Percentiles rank a stretch among this genome's conserved stretches.
These are phyloP conservation scores for Trypanosoma cruzi DNA, from an alignment of 208 protist genomes.

Conservation along the genomic window DNA sequence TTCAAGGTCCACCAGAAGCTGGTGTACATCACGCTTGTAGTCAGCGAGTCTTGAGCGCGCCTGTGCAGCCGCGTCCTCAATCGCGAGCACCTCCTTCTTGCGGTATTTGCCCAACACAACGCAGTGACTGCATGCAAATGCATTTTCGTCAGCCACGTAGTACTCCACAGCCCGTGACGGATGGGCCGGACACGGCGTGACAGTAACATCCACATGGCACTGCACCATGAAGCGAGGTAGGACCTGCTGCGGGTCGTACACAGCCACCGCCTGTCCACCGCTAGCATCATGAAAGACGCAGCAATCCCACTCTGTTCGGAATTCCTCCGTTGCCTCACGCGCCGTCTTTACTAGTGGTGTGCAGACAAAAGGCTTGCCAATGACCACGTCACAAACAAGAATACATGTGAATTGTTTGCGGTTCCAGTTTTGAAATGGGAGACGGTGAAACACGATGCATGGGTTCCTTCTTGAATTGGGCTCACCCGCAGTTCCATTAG, in stretches of 20 bases:
- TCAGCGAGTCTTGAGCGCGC: slow-evolving; percentile 54
- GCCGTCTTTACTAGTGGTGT: slow-evolving; percentile 28
- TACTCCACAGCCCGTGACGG: slow-evolving; percentile 68
- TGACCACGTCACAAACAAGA: slow-evolving; percentile 74
- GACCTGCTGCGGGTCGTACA: slow-evolving; percentile 58
- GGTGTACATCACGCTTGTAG: slow-evolving; percentile 38
- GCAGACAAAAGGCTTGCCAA: slow-evolving; percentile 42
- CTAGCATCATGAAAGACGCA: slow-evolving; percentile 43
- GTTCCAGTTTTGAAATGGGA: slow-evolving; percentile 54
- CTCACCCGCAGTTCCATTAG: slow-evolving; percentile 8
- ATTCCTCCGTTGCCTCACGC: slow-evolving; percentile 29
- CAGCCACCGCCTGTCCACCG: slow-evolving; percentile 44
- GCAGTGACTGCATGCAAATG: slow-evolving; percentile 77
- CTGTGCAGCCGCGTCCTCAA: slow-evolving; percentile 62
- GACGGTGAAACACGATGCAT: slow-evolving; percentile 47
- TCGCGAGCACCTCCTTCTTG: slow-evolving; percentile 46
- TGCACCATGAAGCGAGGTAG: slow-evolving; percentile 66
- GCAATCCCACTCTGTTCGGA: slow-evolving; percentile 56
- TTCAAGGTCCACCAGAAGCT: slow-evolving; percentile 46
- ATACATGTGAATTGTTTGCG: slow-evolving; percentile 38
- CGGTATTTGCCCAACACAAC: slow-evolving; percentile 64
- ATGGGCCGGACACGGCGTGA: slow-evolving; percentile 64
- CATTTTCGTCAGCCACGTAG: slow-evolving; percentile 53
- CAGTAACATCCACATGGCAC: slow-evolving; percentile 54
- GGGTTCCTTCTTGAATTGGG: not conserved